Evolutionary conservation across 2,329 filamentous ascomycete genomes (phyloP).

Genomic region (Aspergillus brasiliensis): DNA sequence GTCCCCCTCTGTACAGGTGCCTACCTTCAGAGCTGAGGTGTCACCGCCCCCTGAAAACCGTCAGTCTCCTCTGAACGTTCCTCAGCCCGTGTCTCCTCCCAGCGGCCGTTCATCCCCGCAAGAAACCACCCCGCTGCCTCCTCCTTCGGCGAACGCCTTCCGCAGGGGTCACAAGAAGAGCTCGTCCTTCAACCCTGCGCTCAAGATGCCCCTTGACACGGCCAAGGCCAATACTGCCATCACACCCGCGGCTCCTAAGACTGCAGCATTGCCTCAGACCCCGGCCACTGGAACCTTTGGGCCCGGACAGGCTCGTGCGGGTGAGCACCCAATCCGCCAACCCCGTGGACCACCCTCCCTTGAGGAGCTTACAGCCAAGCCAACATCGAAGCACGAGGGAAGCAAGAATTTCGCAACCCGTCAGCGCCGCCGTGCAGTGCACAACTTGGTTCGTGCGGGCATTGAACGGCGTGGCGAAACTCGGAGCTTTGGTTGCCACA

Average conservation of each 20-base stretch:
- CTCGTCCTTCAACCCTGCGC: slow-evolving; percentile 66
- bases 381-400: slow-evolving; percentile 89
- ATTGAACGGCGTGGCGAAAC: slow-evolving; percentile 77
- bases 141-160: slow-evolving; percentile 87
- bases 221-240: slow-evolving; percentile 53
- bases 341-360: slow-evolving; percentile 88
- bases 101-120: slow-evolving; percentile 70
- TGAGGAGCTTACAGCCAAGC: slow-evolving; percentile 86
- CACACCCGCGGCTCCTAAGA: slow-evolving; percentile 69
- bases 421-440: slow-evolving; percentile 86
- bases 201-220: slow-evolving; percentile 49
- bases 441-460: slow-evolving; percentile 87
- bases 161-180: slow-evolving; percentile 92
- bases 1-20: slow-evolving; percentile 56
- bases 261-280: slow-evolving; percentile 75
- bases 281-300: slow-evolving; percentile 85
- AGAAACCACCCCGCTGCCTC: slow-evolving; percentile 72
- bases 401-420: slow-evolving; percentile 96
- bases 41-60: slow-evolving; percentile 73
- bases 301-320: slow-evolving; percentile 87
- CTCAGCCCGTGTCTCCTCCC: slow-evolving; percentile 65
- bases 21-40: slow-evolving; percentile 74
- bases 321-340: slow-evolving; percentile 91
- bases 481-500: slow-evolving; percentile 66
- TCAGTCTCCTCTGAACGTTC: slow-evolving; percentile 59